These are phyloP conservation scores for Chaetomiaceae sp. DNA, from an alignment of 2,329 filamentous ascomycete species.

Conservation along the genomic window DNA sequence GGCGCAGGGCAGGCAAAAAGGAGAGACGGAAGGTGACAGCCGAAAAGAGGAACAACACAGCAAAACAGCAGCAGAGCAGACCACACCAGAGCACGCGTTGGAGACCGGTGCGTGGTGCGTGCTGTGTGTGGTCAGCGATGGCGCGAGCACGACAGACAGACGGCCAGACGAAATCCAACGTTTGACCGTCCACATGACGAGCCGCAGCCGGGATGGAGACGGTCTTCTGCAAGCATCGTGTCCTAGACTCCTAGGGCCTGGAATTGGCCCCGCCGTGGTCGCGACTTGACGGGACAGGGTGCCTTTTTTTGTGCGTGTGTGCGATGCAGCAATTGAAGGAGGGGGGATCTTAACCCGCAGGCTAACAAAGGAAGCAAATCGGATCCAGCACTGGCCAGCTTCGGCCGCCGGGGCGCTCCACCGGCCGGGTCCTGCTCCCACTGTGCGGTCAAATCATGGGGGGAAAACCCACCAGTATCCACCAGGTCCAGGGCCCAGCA, in stretches of 20 bases:
- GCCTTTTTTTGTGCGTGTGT: conserved; percentile 15
- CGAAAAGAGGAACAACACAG: neutral
- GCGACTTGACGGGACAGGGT: conserved; percentile 14
- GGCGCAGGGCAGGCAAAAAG: conserved; percentile 1
- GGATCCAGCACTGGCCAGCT: neutral
- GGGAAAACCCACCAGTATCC: conserved; percentile 14
- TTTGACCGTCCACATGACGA: conserved; percentile 21
- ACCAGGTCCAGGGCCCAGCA: conserved; percentile 10
- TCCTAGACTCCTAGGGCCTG: conserved; percentile 4
- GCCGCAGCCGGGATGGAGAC: conserved; percentile 20
- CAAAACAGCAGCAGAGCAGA: neutral
- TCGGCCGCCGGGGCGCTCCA: conserved; percentile 13
- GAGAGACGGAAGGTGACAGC: conserved; percentile 1
- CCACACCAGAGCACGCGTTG: no score
- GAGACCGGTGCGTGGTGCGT: no score
- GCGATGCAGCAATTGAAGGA: conserved; percentile 17
- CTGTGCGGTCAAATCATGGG: neutral
- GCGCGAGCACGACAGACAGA: conserved; percentile 7
- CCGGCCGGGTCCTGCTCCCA: conserved; percentile 14
- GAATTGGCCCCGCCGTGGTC: conserved; percentile 12
- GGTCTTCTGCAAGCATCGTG: conserved; percentile 16
- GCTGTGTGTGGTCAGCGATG: conserved; percentile 5
- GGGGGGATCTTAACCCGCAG: neutral
- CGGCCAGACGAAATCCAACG: neutral
- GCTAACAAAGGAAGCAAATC: conserved; percentile 3